Base-by-base conservation (phyloP, 2,329 filamentous ascomycete genomes). In the Fusarium virguliforme region DNA sequence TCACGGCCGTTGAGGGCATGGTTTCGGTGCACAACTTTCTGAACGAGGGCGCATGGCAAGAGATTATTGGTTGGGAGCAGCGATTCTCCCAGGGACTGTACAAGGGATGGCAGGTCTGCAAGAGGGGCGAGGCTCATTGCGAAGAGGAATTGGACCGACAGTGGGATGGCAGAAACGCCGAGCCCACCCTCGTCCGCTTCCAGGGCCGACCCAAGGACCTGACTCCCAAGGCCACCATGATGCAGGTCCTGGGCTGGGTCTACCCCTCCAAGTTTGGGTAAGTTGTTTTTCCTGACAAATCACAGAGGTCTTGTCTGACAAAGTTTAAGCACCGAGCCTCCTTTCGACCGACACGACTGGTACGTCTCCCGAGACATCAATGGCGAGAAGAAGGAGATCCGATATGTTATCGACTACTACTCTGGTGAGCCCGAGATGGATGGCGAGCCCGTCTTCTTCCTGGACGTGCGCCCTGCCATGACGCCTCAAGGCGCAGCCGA, bases 371-470 rank as follows among this genome's bases (percentile, higher is more conserved):
- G 96, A 69, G 87, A 91, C 35, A 82, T 88, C 54, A 86, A 90
- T 60, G 93, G 93, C 30, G 80, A 90, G 64, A 86, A 85, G 75
- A 92, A 91, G 79, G 91, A 98, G 84, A 86, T 98, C 50, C 90
- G 96, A 76, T 99, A 99, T 80, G 90, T 99, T 62, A 99, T 99
- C 79, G 96, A 99, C 81, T 98, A 97, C 82, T 98, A 98, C 81
- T 91, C 92, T 35, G 95, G 91, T 6, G 90, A 91, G 26, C 91
- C 92, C 1, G 94, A 97, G 77, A 89, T 91, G 3, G 93, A 89
- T 0, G 96, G 95, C 34, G 94, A 98, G 79, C 95, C 96, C 3
- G 94, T 98, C 7, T 99, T 99, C 84, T 98, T 91, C 80, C 89
- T 99, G 60, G 96, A 99, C 78, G 96, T 99, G 22, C 88, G 96